These are phyloP conservation scores for Trichothecium roseum DNA, from an alignment of 2,329 filamentous ascomycete species.

Conservation along the genomic window DNA sequence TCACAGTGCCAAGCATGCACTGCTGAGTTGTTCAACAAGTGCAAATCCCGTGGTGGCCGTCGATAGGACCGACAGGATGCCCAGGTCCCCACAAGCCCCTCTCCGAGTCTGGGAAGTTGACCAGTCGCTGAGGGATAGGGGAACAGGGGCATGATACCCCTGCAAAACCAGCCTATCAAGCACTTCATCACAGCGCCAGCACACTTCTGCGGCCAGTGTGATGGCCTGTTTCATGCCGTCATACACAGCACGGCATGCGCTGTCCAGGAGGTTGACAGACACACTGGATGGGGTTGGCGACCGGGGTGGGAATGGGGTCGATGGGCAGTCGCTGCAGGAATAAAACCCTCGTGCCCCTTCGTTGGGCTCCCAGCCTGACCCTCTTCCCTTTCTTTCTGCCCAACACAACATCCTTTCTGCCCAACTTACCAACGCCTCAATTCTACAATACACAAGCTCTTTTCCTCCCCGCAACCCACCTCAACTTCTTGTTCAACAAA, in stretches of 20 bases:
- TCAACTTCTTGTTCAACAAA: constrained; percentile 11
- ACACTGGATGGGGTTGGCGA: constrained; percentile 12
- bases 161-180: constrained; percentile 27
- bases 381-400: constrained; percentile 23
- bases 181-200: constrained; percentile 31
- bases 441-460: constrained; percentile 4
- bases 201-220: constrained; percentile 37
- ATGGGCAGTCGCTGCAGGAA: constrained; percentile 21
- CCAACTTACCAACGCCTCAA: constrained; percentile 16
- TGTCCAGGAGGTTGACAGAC: constrained; percentile 3
- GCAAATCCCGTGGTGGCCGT: constrained; percentile 20
- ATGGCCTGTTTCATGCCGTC: constrained; percentile 19
- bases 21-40: constrained; percentile 35
- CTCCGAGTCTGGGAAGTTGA: constrained; percentile 27
- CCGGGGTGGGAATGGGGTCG: constrained; percentile 12
- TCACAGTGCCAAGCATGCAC: constrained; percentile 22
- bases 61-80: constrained; percentile 33
- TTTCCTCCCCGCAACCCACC: constrained; percentile 8
- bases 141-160: constrained; percentile 13
- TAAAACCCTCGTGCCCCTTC: constrained; percentile 42
- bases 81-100: constrained; percentile 24
- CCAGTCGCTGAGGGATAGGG: constrained; percentile 22
- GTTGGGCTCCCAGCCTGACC: constrained; percentile 22
- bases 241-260: neutral
- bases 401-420: constrained; percentile 22